Percentiles rank a stretch among this genome's conserved stretches.
phyloP scores from a whole-genome alignment of 2,329 filamentous ascomycete species.

The Cercospora canescens region DNA sequence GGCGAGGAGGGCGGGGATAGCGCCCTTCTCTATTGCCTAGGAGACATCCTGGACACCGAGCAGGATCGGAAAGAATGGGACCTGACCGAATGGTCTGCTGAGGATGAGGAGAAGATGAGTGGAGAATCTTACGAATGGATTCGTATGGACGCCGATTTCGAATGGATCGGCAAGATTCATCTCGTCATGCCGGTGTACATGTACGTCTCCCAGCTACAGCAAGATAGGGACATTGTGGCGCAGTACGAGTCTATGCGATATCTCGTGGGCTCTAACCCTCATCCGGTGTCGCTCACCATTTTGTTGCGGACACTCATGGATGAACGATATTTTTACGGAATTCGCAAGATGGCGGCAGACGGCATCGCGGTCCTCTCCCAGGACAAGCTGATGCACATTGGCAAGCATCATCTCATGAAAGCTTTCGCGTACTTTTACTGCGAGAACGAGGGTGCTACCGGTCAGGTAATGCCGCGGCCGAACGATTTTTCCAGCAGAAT shows the following conservation, averaged over 20 bases:
- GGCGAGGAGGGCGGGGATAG: conserved; percentile 62
- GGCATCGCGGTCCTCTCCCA: conserved; percentile 70
- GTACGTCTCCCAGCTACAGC: conserved; percentile 95
- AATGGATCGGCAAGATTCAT: conserved; percentile 89
- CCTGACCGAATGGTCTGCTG: conserved; percentile 83
- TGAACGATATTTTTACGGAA: conserved; percentile 87
- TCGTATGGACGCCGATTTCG: conserved; percentile 94
- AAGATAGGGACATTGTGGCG: conserved; percentile 96
- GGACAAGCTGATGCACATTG: conserved; percentile 69
- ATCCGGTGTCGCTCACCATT: conserved; percentile 84
- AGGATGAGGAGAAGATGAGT: conserved; percentile 88
- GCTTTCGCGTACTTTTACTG: conserved; percentile 89
- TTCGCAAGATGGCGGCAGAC: conserved; percentile 80
- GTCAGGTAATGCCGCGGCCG: conserved; percentile 65
- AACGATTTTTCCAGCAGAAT: conserved; percentile 91
- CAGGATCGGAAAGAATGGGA: conserved; percentile 84
- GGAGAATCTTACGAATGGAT: conserved; percentile 99
- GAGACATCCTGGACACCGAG: conserved; percentile 80
- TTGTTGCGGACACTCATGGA: conserved; percentile 89
- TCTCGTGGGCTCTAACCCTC: conserved; percentile 51
- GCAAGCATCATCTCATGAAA: conserved; percentile 79
- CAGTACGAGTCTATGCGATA: conserved; percentile 55
- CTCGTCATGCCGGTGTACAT: conserved; percentile 89
- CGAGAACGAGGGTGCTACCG: conserved; percentile 50
- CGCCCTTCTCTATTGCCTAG: conserved; percentile 84